A percentile compares a stretch with the other conserved stretches of the same genome.
Conservation (phyloP, 2,329 filamentous ascomycete species). For the Biscogniauxia mediterranea region DNA sequence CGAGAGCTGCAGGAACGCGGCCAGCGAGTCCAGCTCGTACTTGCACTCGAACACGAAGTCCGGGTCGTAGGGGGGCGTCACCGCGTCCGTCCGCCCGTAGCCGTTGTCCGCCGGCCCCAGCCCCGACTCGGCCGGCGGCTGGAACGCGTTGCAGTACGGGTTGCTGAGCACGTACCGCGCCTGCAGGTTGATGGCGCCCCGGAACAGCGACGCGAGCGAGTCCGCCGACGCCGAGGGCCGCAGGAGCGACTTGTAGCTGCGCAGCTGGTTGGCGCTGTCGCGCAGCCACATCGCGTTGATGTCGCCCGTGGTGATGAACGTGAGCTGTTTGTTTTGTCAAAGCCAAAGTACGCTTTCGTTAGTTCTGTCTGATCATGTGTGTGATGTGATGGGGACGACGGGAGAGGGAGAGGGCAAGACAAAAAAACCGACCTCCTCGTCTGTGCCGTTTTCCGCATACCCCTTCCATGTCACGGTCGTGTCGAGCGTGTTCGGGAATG, state of each 20-base stretch:
- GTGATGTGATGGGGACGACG: too few relatives aligned
- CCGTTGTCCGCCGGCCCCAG: constrained; percentile 57
- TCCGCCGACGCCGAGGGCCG: constrained; percentile 48
- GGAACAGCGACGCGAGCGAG: constrained; percentile 66
- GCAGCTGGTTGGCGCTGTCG: constrained; percentile 80
- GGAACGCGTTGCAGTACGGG: constrained; percentile 94
- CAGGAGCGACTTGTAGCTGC: constrained; percentile 68
- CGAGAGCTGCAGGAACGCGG: constrained; percentile 69
- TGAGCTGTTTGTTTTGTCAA: constrained; percentile 61
- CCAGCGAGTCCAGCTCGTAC: constrained; percentile 79
- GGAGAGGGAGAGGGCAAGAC: constrained; percentile 39
- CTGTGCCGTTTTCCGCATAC: constrained; percentile 50
- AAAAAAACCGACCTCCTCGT: constrained; percentile 62
- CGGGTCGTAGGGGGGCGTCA: constrained; percentile 63
- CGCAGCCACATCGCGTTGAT: constrained; percentile 93
- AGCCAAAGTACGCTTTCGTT: constrained; percentile 40
- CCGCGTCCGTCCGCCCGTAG: constrained; percentile 58
- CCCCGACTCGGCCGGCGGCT: constrained; percentile 75
- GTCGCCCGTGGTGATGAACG: constrained; percentile 81
- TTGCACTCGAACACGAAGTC: constrained; percentile 79
- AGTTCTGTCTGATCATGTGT: background rate
- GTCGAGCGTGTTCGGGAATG: constrained; percentile 73
- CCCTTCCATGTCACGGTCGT: constrained; percentile 71
- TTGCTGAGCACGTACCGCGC: constrained; percentile 65
- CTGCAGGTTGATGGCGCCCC: constrained; percentile 75